Evolutionary conservation across 768 basidiomycete genomes (phyloP).

Genomic region (Kwoniella newhampshirensis): DNA sequence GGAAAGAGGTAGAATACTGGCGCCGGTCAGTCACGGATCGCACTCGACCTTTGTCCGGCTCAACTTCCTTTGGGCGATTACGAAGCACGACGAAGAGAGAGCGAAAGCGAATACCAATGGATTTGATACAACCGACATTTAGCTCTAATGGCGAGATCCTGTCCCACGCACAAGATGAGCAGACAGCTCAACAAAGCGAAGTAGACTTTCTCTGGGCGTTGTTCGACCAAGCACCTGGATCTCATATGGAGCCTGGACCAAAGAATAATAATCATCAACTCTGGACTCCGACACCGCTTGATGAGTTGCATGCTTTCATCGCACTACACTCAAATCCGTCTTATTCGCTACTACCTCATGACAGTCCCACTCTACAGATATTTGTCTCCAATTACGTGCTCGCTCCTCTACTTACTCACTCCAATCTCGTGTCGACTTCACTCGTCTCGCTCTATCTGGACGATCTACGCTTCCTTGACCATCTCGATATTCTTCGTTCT

Average conservation of each 20-base stretch:
- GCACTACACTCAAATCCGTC: conserved; percentile 53
- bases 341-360: conserved; percentile 65
- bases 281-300: conserved; percentile 31
- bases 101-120: conserved; percentile 28
- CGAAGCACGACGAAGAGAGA: conserved; percentile 15
- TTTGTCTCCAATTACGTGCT: conserved; percentile 67
- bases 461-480: conserved; percentile 70
- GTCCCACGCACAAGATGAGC: too few species aligned
- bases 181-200: too few species aligned
- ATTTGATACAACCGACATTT: conserved; percentile 16
- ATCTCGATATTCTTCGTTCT: conserved; percentile 55
- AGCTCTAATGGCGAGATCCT: neutral
- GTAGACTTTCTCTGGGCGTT: conserved; percentile 24
- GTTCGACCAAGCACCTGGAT: conserved; percentile 27
- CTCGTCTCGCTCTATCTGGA: conserved; percentile 71
- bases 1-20: conserved; percentile 30
- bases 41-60: conserved; percentile 13
- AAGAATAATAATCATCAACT: conserved; percentile 7
- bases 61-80: conserved; percentile 10
- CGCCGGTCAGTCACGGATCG: conserved; percentile 15
- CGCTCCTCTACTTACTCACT: conserved; percentile 62
- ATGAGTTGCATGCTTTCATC: conserved; percentile 27
- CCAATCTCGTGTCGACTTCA: conserved; percentile 50
- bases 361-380: conserved; percentile 60
- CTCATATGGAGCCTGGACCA: conserved; percentile 10